Evolutionary conservation across 768 basidiomycete species (phyloP).

Genomic region (Tubosaeta brunneosetosa): DNA sequence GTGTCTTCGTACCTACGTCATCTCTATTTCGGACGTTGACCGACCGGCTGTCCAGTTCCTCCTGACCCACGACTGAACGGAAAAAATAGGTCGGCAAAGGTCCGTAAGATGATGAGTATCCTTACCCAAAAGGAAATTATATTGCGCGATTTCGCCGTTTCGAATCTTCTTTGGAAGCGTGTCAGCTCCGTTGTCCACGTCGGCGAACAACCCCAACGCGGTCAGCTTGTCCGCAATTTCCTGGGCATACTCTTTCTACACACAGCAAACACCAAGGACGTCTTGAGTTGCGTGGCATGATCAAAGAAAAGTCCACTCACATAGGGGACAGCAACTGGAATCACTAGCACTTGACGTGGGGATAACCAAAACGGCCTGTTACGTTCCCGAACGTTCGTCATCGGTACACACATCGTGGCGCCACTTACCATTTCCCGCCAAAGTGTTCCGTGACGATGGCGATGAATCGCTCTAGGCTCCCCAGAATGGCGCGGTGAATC

Average conservation of each 20-base stretch:
- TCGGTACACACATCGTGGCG: not conserved
- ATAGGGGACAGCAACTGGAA: constrained; percentile 87
- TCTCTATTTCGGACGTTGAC: constrained; percentile 97
- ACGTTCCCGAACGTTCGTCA: not conserved
- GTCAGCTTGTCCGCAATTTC: constrained; percentile 69
- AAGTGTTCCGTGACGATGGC: constrained; percentile 97
- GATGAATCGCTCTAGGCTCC: constrained; percentile 91
- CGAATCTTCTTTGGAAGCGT: constrained; percentile 97
- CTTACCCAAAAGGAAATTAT: constrained; percentile 95
- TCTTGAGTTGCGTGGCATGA: not conserved
- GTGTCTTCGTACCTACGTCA: constrained; percentile 81
- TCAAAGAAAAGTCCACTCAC: constrained; percentile 43
- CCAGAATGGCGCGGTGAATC: constrained; percentile 95
- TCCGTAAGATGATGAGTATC: constrained; percentile 1
- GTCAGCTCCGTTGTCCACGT: constrained; percentile 88
- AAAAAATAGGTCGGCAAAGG: not conserved
- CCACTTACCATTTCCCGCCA: constrained; percentile 87
- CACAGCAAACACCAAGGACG: not conserved
- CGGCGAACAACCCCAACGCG: constrained; percentile 74
- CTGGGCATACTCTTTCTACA: constrained; percentile 83
- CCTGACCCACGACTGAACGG: constrained; percentile 82
- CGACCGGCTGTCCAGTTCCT: constrained; percentile 78
- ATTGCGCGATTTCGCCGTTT: constrained; percentile 95
- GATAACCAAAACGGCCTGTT: constrained; percentile 96
- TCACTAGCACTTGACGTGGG: constrained; percentile 91